phyloP scores from a whole-genome alignment of 2,329 filamentous ascomycete genomes.

The Fusarium falciforme region DNA sequence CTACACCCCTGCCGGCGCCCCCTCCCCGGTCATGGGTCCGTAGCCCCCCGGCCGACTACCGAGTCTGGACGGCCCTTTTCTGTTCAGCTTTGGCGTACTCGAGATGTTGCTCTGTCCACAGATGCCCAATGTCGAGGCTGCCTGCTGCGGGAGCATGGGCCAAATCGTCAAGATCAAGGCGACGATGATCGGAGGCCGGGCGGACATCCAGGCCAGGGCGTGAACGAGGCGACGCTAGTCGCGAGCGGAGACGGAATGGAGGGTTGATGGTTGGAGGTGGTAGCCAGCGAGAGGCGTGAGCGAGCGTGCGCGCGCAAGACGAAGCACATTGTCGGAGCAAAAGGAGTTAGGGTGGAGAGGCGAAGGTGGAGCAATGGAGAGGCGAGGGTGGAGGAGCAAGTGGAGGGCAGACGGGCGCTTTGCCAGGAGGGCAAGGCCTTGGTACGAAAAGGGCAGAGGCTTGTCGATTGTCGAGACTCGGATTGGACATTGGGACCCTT shows the following conservation, averaged over 20 bases:
- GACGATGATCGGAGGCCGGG: conserved; percentile 5
- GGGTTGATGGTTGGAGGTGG: conserved; percentile 29
- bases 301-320: background rate
- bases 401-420: conserved; percentile 37
- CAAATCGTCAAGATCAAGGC: background rate
- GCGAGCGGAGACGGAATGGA: conserved; percentile 25
- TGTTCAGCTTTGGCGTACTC: background rate
- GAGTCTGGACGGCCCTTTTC: background rate
- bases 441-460: conserved; percentile 36
- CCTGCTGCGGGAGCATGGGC: background rate
- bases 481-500: conserved; percentile 14
- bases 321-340: conserved; percentile 5
- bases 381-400: conserved; percentile 31
- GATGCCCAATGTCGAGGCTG: background rate
- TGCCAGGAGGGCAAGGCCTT: conserved; percentile 30
- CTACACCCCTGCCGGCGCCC: conserved; percentile 27
- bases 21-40: conserved; percentile 22
- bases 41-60: conserved; percentile 3
- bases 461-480: conserved; percentile 13
- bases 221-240: conserved; percentile 41
- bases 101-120: background rate
- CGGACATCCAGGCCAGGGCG: background rate
- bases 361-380: conserved; percentile 27
- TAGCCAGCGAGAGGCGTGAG: conserved; percentile 17
- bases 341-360: conserved; percentile 29